Evolutionary conservation across 345 rosid genomes (phyloP), one percentile per base, ranked within the genome.

Genomic region (Erysimum cheiranthoides): DNA sequence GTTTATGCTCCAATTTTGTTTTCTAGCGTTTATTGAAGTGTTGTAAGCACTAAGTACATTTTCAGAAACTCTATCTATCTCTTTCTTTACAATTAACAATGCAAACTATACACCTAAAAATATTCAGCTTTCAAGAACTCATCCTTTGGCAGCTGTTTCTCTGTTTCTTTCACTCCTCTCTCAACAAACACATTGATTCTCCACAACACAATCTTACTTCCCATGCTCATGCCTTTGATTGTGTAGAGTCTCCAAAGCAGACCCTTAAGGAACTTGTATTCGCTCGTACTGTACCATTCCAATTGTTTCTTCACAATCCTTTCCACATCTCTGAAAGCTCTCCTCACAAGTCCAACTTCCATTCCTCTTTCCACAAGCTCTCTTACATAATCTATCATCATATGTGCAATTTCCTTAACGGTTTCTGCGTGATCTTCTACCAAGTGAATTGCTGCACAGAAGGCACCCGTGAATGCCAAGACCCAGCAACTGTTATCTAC

Each of bases 341-440:
- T 63, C 27, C 2, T 43, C 68, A 63, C 68, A 63, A 63, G 2
- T 8, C 53, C 53, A 27, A 45, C 17, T 11, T 63, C 53, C 68
- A 63, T 63, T 63, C 7, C 34, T 52, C 52, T 53, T 39, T 38
- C 61, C 52, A 68, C 73, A n/a, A 68, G 63, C 25, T 40, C 1
- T 30, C 14, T 54, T 52, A 52, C 62, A n/a, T 30, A 9, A 28
- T 56, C 16, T 28, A 53, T 1, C 52, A 68, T 68, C 62, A n/a
- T 6, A 1, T 68, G 1, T 6, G 21, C 73, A 25, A 27, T 39
- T 10, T 47, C 42, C 4, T 31, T 1, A 3, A 68, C 25, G 1
- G 0, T 4, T 18, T 11, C 46, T 35, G 8, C 34, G 4, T 28
- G 16, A 25, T 25, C 5, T 2, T 51, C 17, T 53, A 68, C 3